Conservation (phyloP, 331 rosid species). For the Phaseolus coccineus region DNA sequence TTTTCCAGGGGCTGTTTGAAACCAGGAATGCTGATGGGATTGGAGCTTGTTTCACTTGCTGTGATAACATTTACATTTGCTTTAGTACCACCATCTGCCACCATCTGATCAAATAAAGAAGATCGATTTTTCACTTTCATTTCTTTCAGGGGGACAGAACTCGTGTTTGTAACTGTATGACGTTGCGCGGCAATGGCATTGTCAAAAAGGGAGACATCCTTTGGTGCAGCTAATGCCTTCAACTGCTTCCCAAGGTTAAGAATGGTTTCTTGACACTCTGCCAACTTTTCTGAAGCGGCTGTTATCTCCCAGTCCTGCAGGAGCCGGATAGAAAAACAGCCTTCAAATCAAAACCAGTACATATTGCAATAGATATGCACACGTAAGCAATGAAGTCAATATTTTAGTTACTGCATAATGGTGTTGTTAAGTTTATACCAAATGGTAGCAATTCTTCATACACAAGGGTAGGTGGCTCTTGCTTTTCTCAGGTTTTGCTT, state of each 20-base stretch:
- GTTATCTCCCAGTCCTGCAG: constrained; percentile 91
- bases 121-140: constrained; percentile 52
- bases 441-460: neutral
- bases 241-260: constrained; percentile 89
- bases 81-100: constrained; percentile 68
- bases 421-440: constrained; percentile 8
- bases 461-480: neutral
- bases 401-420: neutral
- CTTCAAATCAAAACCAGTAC: constrained; percentile 31
- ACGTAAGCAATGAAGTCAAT: constrained; percentile 16
- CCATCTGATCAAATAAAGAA: constrained; percentile 78
- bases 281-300: constrained; percentile 91
- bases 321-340: constrained; percentile 45
- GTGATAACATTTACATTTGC: constrained; percentile 43
- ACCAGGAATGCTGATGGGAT: constrained; percentile 41
- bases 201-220: constrained; percentile 69
- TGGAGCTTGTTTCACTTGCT: constrained; percentile 51
- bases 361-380: constrained; percentile 6
- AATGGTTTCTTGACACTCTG: constrained; percentile 97
- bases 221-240: constrained; percentile 82
- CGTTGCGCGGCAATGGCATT: constrained; percentile 54
- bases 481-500: constrained; percentile 1
- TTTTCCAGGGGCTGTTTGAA: constrained; percentile 60
- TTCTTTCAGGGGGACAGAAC: constrained; percentile 35
- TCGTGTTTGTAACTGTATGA: constrained; percentile 34